Percentiles rank a stretch among this genome's conserved stretches.
Conservation (phyloP, 108 stramenopile genomes). For the Nitzschia sp. region DNA sequence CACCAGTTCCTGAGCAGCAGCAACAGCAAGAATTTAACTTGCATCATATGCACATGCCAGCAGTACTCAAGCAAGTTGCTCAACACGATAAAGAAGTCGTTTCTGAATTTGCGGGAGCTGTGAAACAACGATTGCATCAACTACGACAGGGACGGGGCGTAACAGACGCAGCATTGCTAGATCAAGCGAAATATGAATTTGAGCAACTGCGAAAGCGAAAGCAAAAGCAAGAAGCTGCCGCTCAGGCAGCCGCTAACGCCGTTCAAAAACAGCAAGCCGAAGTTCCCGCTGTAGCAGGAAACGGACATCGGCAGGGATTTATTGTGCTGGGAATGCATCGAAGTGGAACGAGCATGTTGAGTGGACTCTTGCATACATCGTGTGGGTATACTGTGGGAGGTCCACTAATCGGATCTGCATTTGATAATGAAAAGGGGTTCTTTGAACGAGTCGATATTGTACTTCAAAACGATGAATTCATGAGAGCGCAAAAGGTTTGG, state of each 20-base stretch:
- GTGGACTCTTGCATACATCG: constrained; percentile 69
- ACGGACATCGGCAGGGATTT: constrained; percentile 43
- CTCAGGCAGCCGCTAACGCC: neutral
- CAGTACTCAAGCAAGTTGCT: constrained; percentile 21
- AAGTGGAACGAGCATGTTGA: constrained; percentile 79
- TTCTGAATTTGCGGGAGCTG: constrained; percentile 26
- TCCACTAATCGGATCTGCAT: constrained; percentile 35
- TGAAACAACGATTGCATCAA: constrained; percentile 29
- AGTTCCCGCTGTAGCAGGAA: neutral
- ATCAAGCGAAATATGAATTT: constrained; percentile 41
- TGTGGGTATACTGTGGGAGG: constrained; percentile 80
- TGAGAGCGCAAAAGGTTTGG: constrained; percentile 66
- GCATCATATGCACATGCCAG: constrained; percentile 36
- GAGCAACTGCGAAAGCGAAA: constrained; percentile 23
- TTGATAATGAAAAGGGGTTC: constrained; percentile 92
- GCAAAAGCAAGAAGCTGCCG: constrained; percentile 9
- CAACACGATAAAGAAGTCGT: constrained; percentile 25
- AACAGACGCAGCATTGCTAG: constrained; percentile 44
- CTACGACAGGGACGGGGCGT: constrained; percentile 39
- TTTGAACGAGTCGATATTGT: constrained; percentile 86
- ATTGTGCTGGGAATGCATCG: constrained; percentile 91
- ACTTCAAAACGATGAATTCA: constrained; percentile 88
- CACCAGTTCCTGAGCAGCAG: constrained; percentile 5
- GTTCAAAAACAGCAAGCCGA: neutral
- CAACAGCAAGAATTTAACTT: constrained; percentile 15